These are phyloP conservation scores for Neoboletus subvelutipes DNA, from an alignment of 768 basidiomycete species.

Conservation along the genomic window DNA sequence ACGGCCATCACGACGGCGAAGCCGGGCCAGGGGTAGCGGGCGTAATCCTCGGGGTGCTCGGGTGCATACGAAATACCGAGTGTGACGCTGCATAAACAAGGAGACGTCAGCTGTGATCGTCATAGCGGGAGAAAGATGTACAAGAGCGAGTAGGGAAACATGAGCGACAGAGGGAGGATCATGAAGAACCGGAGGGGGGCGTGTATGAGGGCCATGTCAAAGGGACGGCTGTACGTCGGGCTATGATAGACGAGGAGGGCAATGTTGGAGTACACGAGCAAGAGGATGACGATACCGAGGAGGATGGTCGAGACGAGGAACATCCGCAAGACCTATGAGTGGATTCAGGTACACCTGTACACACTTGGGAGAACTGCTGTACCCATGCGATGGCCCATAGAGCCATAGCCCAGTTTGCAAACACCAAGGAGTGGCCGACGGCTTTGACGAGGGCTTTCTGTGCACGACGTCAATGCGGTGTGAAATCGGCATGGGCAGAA, in stretches of 20 bases:
- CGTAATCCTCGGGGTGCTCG: slow-evolving; percentile 52
- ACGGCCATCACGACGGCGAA: slow-evolving; percentile 66
- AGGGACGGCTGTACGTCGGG: slow-evolving; percentile 55
- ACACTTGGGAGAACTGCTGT: neutral
- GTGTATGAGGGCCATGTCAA: slow-evolving; percentile 84
- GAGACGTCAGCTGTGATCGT: neutral
- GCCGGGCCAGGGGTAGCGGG: slow-evolving; percentile 67
- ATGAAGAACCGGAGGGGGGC: slow-evolving; percentile 74
- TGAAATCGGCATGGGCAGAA: neutral
- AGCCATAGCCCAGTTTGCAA: slow-evolving; percentile 80
- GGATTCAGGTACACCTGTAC: neutral
- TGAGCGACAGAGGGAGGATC: slow-evolving; percentile 50
- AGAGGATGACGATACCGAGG: slow-evolving; percentile 64
- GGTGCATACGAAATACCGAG: slow-evolving; percentile 60
- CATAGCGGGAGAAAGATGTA: slow-evolving; percentile 18
- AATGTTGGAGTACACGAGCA: slow-evolving; percentile 78
- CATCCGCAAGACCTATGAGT: slow-evolving; percentile 60
- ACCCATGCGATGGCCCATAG: slow-evolving; percentile 81
- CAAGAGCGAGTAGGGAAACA: slow-evolving; percentile 59
- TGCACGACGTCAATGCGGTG: neutral
- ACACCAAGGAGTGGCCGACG: slow-evolving; percentile 74
- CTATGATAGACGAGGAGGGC: slow-evolving; percentile 72
- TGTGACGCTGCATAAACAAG: slow-evolving; percentile 51
- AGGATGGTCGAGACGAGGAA: slow-evolving; percentile 77
- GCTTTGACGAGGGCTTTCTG: slow-evolving; percentile 71